Evolutionary conservation across 2,329 filamentous ascomycete genomes (phyloP), one percentile per base, ranked within the genome.

Genomic region (Aspergillus novofumigatus): DNA sequence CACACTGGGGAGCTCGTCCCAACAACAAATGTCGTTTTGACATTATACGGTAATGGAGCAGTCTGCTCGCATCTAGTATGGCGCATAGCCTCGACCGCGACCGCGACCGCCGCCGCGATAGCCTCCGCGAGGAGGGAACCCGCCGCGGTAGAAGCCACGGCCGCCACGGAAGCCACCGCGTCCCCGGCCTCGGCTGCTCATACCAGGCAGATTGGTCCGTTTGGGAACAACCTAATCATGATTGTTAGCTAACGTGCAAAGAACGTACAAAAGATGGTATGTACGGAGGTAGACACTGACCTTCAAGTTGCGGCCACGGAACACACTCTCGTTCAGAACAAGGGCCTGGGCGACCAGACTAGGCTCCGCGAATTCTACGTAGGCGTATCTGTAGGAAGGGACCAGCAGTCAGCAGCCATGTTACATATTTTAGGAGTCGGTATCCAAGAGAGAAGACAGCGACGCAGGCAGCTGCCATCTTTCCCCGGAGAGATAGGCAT

Each of bases 331-430:
- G 75, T 99, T 97, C 57, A 99, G 81, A 44, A 97, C 92, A 59
- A 99, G 83, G 26, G 94, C 94, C 75, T 96, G 91, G 50, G 91
- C 91, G 62, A 99, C 93, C 60, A 97, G 82, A 76, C 86, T 92
- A 51, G 94, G 92, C 78, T 97, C 94, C 59, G 91, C 89, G 73
- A 99, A 99, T 78, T 99, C 94, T 69, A 99, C 94, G 78, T 99
- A 99, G 71, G 94, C 94, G 79, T 99, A 99, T 64, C 92, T 97
- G 77, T 75, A 76, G 7, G 35, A 54, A 38, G 14, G 14, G 14
- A 53, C 14, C 51, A 17, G 38, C 48, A 52, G 45, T 69, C 56
- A 69, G 62, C 56, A 62, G 11, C 41, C 17, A 52, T 17, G 41
- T 26, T 6, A 59, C 49, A 59, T 55, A 65, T 64, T 57, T 49